Evolutionary conservation across 2,329 filamentous ascomycete genomes (phyloP).

Genomic region (Claviceps maximensis): DNA sequence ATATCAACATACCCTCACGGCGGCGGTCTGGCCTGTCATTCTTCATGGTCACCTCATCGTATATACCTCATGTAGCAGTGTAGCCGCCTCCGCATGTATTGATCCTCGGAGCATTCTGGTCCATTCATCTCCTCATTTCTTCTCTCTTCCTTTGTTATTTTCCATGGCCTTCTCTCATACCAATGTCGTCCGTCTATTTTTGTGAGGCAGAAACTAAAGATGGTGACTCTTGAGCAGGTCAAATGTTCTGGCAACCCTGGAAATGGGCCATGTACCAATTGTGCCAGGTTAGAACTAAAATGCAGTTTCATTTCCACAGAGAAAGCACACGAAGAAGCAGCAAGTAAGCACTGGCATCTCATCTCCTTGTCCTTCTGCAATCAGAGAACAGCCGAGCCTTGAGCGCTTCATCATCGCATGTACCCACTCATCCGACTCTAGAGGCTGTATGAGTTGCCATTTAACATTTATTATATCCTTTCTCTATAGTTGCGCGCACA

Average conservation of each 20-base stretch:
- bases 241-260: conserved; percentile 27
- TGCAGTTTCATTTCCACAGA: conserved; percentile 21
- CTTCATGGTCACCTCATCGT: background rate
- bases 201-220: background rate
- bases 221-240: conserved; percentile 18
- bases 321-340: conserved; percentile 9
- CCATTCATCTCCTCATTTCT: background rate
- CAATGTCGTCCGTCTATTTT: background rate
- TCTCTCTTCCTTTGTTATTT: background rate
- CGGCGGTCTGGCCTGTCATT: background rate
- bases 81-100: background rate
- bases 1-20: background rate
- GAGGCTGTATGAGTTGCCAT: background rate
- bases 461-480: background rate
- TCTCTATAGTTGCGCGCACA: conserved; percentile 21
- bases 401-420: background rate
- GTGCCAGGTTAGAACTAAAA: conserved; percentile 21
- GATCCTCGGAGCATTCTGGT: background rate
- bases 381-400: background rate
- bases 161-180: background rate
- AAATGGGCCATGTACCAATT: conserved; percentile 24
- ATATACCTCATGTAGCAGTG: background rate
- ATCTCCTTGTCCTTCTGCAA: background rate
- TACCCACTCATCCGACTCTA: background rate
- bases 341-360: conserved; percentile 9